Evolutionary conservation across 2,329 filamentous ascomycete species (phyloP).

Genomic region (Exophiala lecanii-corni): DNA sequence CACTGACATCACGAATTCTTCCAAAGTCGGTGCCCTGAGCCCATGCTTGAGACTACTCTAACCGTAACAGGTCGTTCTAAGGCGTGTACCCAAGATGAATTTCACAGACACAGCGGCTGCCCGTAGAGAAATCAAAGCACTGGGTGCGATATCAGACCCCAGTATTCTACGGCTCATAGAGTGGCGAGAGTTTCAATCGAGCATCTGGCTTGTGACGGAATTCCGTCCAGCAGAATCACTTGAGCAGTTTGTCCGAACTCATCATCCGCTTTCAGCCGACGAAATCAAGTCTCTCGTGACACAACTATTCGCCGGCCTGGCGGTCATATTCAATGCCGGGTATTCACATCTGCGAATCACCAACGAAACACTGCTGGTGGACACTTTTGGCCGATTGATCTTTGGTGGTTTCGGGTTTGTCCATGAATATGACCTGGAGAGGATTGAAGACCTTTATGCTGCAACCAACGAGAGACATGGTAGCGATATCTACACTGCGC

Average conservation of each 20-base stretch:
- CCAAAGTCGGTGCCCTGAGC: no score
- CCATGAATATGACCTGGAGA: conserved; percentile 1
- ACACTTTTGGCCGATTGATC: not conserved
- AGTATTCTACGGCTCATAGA: conserved; percentile 2
- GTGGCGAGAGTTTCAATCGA: not conserved
- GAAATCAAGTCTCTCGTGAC: conserved; percentile 2
- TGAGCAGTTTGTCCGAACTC: not conserved
- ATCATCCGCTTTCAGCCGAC: not conserved
- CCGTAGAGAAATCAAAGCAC: conserved; percentile 1
- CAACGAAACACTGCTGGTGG: conserved; percentile 2
- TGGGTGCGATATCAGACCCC: not conserved
- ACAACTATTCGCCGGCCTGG: conserved; percentile 3
- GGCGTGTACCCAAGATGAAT: not conserved
- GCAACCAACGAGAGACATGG: not conserved
- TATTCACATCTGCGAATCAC: conserved; percentile 4
- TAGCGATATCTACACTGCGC: conserved; percentile 1
- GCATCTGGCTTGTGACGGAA: not conserved
- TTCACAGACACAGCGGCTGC: not conserved
- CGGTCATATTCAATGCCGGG: conserved; percentile 3
- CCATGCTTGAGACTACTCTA: no score
- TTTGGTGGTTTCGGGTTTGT: conserved; percentile 1
- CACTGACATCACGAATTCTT: no score
- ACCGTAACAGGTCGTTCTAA: not conserved
- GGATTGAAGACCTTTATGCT: not conserved
- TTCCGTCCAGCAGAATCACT: not conserved